Percentiles rank a stretch among this genome's conserved stretches.
These are phyloP conservation scores for Calycina herbarum DNA, from an alignment of 2,329 filamentous ascomycete species.

Conservation along the genomic window DNA sequence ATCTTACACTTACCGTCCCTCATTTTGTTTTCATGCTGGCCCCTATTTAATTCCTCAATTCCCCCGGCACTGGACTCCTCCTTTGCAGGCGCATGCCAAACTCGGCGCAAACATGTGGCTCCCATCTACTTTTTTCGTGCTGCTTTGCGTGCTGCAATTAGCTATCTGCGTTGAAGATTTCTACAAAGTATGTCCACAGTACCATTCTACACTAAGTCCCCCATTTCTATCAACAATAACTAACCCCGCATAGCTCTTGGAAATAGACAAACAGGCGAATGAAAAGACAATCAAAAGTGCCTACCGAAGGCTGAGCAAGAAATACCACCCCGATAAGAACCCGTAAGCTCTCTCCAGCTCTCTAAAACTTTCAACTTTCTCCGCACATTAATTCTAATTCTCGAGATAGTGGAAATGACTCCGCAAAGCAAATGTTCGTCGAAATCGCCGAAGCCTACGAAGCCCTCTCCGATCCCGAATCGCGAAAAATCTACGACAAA, in stretches of 20 bases:
- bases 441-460: conserved; percentile 95
- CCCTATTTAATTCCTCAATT: conserved; percentile 14
- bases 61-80: conserved; percentile 15
- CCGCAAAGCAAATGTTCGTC: conserved; percentile 88
- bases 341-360: conserved; percentile 61
- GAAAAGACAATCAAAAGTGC: conserved; percentile 92
- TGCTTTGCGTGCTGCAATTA: conserved; percentile 55
- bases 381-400: conserved; percentile 11
- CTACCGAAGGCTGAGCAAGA: conserved; percentile 89
- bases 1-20: conserved; percentile 22
- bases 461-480: conserved; percentile 75
- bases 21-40: conserved; percentile 23
- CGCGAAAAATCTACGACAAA: conserved; percentile 88
- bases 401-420: conserved; percentile 65
- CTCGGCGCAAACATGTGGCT: conserved; percentile 48
- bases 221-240: not conserved
- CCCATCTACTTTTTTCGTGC: conserved; percentile 50
- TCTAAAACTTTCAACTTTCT: not conserved
- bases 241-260: conserved; percentile 62
- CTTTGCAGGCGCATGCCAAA: conserved; percentile 17
- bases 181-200: conserved; percentile 63
- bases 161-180: conserved; percentile 68
- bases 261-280: conserved; percentile 73
- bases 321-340: conserved; percentile 97
- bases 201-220: too few species aligned